Percentiles rank a stretch among this genome's conserved stretches.
Evolutionary conservation across 768 basidiomycete species (phyloP).

Genomic region (Suillus tomentosus): DNA sequence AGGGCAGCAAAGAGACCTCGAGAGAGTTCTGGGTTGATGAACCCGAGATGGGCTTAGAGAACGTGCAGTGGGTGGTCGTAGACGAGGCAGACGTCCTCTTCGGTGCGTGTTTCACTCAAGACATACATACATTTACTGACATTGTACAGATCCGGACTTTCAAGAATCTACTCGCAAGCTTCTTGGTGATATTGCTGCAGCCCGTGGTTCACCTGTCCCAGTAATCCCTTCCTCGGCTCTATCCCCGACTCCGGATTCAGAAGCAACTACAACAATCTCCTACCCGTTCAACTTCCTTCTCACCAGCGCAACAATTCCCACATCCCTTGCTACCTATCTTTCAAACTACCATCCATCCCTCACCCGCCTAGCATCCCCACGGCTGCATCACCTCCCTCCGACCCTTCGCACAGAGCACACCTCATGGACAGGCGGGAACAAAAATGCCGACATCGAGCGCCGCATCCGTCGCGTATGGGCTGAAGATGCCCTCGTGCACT

Average conservation of each 20-base stretch:
- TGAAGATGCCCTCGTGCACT: slow-evolving; percentile 49
- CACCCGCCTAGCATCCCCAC: slow-evolving; percentile 77
- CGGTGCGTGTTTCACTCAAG: slow-evolving; percentile 46
- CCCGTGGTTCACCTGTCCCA: slow-evolving; percentile 39
- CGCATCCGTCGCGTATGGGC: slow-evolving; percentile 77
- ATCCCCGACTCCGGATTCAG: slow-evolving; percentile 14
- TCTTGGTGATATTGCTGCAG: slow-evolving; percentile 68
- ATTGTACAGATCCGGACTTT: slow-evolving; percentile 73
- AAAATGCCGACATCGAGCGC: slow-evolving; percentile 75
- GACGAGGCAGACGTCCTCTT: slow-evolving; percentile 93
- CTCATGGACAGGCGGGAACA: slow-evolving; percentile 77
- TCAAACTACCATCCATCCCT: slow-evolving; percentile 60
- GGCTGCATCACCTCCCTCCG: slow-evolving; percentile 76
- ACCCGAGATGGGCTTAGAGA: slow-evolving; percentile 62
- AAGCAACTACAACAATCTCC: slow-evolving; percentile 24
- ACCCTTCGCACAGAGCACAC: slow-evolving; percentile 73
- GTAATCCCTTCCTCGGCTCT: slow-evolving; percentile 23
- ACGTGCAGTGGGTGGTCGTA: slow-evolving; percentile 86
- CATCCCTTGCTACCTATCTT: slow-evolving; percentile 67
- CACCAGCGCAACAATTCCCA: slow-evolving; percentile 86
- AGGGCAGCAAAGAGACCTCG: slow-evolving; percentile 13
- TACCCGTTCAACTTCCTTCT: slow-evolving; percentile 84
- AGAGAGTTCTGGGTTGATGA: slow-evolving; percentile 46
- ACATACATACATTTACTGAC: slow-evolving; percentile 5
- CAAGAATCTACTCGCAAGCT: slow-evolving; percentile 69